Conservation (phyloP, 2,329 filamentous ascomycete species). For the Exophiala sideris region DNA sequence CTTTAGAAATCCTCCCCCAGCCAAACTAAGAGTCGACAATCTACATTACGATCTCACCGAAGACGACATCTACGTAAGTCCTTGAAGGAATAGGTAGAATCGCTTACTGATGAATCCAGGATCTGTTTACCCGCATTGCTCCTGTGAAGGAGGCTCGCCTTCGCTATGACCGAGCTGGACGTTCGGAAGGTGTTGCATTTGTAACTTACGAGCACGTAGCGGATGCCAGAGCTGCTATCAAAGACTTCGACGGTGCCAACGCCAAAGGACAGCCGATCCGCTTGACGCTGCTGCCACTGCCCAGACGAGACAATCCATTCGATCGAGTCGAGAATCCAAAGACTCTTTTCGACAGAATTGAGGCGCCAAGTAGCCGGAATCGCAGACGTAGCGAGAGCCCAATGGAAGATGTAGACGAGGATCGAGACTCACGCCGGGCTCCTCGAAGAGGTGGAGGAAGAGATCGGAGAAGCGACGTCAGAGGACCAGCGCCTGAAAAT, state of each 20-base stretch:
- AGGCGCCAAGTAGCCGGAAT: constrained; percentile 41
- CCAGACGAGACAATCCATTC: constrained; percentile 43
- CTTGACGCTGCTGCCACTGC: constrained; percentile 63
- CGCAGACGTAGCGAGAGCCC: constrained; percentile 43
- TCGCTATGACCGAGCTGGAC: constrained; percentile 80
- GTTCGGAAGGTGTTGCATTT: constrained; percentile 79
- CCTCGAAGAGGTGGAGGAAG: constrained; percentile 38
- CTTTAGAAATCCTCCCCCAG: constrained; percentile 53
- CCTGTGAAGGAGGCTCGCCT: constrained; percentile 66
- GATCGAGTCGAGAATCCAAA: constrained; percentile 53
- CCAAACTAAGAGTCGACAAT: constrained; percentile 81
- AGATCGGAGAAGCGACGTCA: constrained; percentile 52
- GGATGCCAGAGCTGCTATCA: constrained; percentile 71
- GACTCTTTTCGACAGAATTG: constrained; percentile 65
- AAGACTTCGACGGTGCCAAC: constrained; percentile 83
- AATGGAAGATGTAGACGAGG: constrained; percentile 33
- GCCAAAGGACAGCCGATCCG: constrained; percentile 84
- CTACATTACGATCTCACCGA: constrained; percentile 88
- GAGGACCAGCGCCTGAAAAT: constrained; percentile 59
- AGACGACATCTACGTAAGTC: constrained; percentile 70
- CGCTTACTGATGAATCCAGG: constrained; percentile 48
- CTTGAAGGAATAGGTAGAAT: not conserved
- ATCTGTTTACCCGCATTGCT: constrained; percentile 76
- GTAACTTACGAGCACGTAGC: constrained; percentile 71
- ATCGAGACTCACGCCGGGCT: constrained; percentile 38